Evolutionary conservation across 2,329 filamentous ascomycete genomes (phyloP).

Genomic region (Colletotrichum coccodes): DNA sequence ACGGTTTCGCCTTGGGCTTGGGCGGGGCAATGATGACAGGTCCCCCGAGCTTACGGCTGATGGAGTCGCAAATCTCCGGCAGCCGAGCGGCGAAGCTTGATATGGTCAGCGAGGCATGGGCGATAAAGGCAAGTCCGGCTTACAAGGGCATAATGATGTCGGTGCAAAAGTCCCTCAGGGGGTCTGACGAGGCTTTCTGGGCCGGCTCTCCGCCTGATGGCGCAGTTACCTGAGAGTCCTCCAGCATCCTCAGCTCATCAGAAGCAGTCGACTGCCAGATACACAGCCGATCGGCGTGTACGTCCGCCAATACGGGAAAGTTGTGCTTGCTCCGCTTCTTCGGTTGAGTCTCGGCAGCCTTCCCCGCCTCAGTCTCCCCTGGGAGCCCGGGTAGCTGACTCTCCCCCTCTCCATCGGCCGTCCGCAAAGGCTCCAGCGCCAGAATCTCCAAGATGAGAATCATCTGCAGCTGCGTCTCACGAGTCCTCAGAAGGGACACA

Average conservation of each 20-base stretch:
- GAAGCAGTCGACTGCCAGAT: conserved; percentile 85
- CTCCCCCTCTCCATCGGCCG: conserved; percentile 52
- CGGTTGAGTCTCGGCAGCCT: conserved; percentile 43
- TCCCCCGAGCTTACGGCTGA: conserved; percentile 82
- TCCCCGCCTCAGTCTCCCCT: conserved; percentile 45
- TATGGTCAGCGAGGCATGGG: conserved; percentile 44
- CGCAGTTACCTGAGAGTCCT: conserved; percentile 56
- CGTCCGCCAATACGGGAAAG: conserved; percentile 72
- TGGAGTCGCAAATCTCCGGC: conserved; percentile 74
- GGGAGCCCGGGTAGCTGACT: conserved; percentile 58
- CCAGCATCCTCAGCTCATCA: conserved; percentile 63
- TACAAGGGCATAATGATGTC: conserved; percentile 85
- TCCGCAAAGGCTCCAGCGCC: conserved; percentile 69
- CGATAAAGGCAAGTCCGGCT: conserved; percentile 41
- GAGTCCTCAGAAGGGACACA: conserved; percentile 73
- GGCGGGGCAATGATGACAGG: conserved; percentile 68
- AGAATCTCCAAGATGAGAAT: conserved; percentile 82
- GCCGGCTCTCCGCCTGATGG: conserved; percentile 47
- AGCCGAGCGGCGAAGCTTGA: conserved; percentile 77
- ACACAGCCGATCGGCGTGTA: conserved; percentile 80
- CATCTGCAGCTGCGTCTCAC: conserved; percentile 84
- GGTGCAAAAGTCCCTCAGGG: conserved; percentile 79
- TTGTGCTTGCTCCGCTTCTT: conserved; percentile 74
- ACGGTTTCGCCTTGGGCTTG: conserved; percentile 59
- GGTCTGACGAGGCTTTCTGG: conserved; percentile 63